These are phyloP conservation scores for Phialophora macrospora DNA, from an alignment of 2,329 filamentous ascomycete species.

Conservation along the genomic window DNA sequence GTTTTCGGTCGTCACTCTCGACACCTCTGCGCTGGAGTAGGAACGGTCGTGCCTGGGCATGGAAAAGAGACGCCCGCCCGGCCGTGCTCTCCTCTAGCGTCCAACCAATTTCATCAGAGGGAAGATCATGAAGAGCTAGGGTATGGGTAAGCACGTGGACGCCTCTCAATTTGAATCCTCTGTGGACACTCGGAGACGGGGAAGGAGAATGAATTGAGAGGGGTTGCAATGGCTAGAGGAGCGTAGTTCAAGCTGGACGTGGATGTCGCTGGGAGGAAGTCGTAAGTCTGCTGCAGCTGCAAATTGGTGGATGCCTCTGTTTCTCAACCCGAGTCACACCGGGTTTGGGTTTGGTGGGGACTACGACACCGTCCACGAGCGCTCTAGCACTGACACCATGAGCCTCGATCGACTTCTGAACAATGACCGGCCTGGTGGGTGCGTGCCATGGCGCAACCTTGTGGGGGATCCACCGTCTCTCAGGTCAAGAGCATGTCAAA, in stretches of 20 bases:
- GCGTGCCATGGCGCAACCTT: constrained; percentile 31
- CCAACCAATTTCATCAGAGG: constrained; percentile 32
- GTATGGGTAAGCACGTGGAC: constrained; percentile 34
- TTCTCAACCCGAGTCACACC: constrained; percentile 17
- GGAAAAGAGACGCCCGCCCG: constrained; percentile 31
- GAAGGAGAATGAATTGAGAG: constrained; percentile 15
- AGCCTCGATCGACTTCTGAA: constrained; percentile 26
- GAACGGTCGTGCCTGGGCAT: constrained; percentile 39
- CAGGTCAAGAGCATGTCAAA: constrained; percentile 2
- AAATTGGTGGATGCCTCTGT: constrained; percentile 20
- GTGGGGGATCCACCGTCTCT: neutral
- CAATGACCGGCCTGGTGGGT: constrained; percentile 31
- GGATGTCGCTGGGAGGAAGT: constrained; percentile 20
- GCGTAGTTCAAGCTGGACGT: constrained; percentile 5
- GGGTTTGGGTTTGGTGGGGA: constrained; percentile 25
- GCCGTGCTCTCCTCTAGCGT: constrained; percentile 35
- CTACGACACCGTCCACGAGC: constrained; percentile 21
- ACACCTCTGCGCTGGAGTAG: constrained; percentile 29
- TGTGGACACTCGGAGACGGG: constrained; percentile 20
- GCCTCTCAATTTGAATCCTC: constrained; percentile 19
- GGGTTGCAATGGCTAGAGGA: constrained; percentile 25
- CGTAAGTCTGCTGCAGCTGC: constrained; percentile 6
- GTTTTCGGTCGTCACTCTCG: constrained; percentile 36
- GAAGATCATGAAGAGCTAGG: constrained; percentile 23
- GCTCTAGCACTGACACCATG: constrained; percentile 18